These are phyloP conservation scores for Physcomitrellopsis africana DNA, from an alignment of 225 moss, liverwort and hornwort species.

Conservation along the genomic window DNA sequence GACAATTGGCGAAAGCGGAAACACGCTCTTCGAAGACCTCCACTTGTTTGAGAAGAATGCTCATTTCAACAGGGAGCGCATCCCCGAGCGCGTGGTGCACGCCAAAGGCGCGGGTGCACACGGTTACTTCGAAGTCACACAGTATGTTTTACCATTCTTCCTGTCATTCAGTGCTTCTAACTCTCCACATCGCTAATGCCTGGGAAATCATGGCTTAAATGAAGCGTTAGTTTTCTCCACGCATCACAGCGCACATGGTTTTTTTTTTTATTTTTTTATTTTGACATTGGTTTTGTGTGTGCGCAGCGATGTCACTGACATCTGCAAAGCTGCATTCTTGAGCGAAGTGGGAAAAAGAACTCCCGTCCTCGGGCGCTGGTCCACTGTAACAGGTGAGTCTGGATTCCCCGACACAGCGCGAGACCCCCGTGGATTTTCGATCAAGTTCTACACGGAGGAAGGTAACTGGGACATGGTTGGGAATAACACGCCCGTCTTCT, in stretches of 20 bases:
- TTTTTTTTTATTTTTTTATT: constrained; percentile 27
- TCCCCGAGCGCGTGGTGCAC: constrained; percentile 73
- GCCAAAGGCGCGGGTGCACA: constrained; percentile 79
- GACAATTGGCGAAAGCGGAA: constrained; percentile 81
- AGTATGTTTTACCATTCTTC: constrained; percentile 34
- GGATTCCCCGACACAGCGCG: constrained; percentile 63
- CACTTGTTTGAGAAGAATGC: constrained; percentile 63
- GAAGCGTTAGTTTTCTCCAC: no score
- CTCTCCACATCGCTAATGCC: neutral
- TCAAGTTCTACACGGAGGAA: constrained; percentile 92
- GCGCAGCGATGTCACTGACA: constrained; percentile 66
- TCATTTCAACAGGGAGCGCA: constrained; percentile 52
- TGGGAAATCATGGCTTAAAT: no score
- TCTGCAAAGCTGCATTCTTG: constrained; percentile 65
- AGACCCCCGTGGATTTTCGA: constrained; percentile 76
- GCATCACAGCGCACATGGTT: neutral
- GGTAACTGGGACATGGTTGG: constrained; percentile 97
- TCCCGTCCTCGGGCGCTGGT: constrained; percentile 73
- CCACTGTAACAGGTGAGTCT: constrained; percentile 57
- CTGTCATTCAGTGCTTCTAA: neutral
- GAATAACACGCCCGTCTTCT: constrained; percentile 91
- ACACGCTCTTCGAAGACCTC: constrained; percentile 59
- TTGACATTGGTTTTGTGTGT: constrained; percentile 39
- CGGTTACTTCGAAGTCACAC: constrained; percentile 91
- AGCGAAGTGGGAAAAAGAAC: constrained; percentile 83